A percentile compares a stretch with the other conserved stretches of the same genome.
Conservation (phyloP, 345 rosid genomes). For the Leavenworthia alabamica region DNA sequence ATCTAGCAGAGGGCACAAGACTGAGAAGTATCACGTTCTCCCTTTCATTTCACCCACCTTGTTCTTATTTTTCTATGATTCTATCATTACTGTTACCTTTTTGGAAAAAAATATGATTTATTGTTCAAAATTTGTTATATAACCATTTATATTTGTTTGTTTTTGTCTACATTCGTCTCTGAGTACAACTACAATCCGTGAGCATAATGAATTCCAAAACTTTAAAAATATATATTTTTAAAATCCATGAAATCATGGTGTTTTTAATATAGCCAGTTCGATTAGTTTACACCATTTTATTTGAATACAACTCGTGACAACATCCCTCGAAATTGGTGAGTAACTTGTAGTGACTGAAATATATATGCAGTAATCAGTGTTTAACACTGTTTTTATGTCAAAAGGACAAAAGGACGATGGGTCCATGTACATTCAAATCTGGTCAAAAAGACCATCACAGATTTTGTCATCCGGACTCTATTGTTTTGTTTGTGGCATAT, state of each 20-base stretch:
- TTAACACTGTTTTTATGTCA: constrained; percentile 6
- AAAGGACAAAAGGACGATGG: constrained; percentile 12
- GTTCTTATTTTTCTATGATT: background rate
- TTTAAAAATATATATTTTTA: background rate
- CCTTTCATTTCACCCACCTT: constrained; percentile 6
- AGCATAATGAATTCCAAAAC: background rate
- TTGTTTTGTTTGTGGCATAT: constrained; percentile 1
- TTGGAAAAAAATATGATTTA: background rate
- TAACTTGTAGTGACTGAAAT: background rate
- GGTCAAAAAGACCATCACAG: constrained; percentile 17
- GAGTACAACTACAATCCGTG: background rate
- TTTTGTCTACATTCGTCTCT: background rate
- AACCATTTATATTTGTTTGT: background rate
- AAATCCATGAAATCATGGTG: background rate
- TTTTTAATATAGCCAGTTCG: background rate
- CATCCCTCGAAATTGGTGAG: constrained; percentile 4
- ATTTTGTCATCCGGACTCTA: background rate
- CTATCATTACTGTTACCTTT: background rate
- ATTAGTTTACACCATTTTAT: background rate
- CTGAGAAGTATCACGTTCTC: constrained; percentile 29
- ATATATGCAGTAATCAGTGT: background rate
- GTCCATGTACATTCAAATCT: constrained; percentile 12
- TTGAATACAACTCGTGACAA: background rate
- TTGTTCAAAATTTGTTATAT: background rate
- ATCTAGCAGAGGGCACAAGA: constrained; percentile 32